Evolutionary conservation across 192 early-diverging fungal genomes (phyloP).

Genomic region (Phlyctochytrium bullatum): DNA sequence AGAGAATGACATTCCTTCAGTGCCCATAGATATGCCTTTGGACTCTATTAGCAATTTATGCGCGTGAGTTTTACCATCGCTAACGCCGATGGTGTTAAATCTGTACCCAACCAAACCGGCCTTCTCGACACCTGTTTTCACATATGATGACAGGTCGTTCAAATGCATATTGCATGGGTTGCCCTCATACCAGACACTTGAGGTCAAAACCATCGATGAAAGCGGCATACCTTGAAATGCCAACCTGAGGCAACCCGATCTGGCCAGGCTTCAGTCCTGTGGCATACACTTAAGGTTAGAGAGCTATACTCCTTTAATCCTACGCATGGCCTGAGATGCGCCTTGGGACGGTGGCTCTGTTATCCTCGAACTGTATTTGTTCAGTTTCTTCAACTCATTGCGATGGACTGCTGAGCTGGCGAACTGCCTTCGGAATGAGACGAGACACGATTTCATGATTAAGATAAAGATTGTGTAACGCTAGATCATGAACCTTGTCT

Average conservation of each 20-base stretch:
- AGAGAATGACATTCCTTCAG: constrained; percentile 93
- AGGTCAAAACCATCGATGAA: not conserved
- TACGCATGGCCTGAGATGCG: constrained; percentile 96
- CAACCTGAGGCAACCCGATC: constrained; percentile 78
- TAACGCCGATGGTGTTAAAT: constrained; percentile 98
- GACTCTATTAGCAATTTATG: no score
- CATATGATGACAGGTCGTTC: constrained; percentile 75
- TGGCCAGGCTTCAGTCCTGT: constrained; percentile 84
- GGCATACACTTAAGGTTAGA: constrained; percentile 71
- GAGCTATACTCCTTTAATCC: no score
- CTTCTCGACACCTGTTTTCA: constrained; percentile 90
- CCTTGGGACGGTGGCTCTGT: constrained; percentile 95
- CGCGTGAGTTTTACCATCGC: no score
- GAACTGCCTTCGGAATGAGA: no score
- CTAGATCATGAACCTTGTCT: no score
- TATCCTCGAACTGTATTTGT: constrained; percentile 83
- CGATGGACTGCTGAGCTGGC: no score
- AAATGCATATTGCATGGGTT: constrained; percentile 99
- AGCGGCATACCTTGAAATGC: constrained; percentile 70
- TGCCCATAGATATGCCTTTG: constrained; percentile 99
- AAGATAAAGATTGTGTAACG: no score
- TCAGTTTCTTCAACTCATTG: constrained; percentile 37
- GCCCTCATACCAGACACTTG: constrained; percentile 88
- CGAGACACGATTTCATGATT: no score
- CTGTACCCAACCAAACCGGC: constrained; percentile 91